Evolutionary conservation across 768 basidiomycete genomes (phyloP).

Genomic region (Pisolithus sp.): DNA sequence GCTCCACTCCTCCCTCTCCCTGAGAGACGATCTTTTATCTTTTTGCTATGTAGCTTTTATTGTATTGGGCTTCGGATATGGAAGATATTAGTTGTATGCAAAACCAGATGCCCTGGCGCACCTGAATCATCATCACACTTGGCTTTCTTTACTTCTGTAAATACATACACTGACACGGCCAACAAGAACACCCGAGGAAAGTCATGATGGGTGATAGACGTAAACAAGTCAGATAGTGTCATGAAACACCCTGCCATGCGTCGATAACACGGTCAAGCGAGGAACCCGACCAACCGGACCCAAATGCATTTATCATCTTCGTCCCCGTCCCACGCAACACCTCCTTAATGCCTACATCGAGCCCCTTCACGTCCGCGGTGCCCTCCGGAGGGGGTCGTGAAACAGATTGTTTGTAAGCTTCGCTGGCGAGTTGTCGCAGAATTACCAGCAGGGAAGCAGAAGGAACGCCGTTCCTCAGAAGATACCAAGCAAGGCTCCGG

Average conservation of each 20-base stretch:
- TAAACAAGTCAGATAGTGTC: background rate
- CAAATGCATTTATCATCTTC: slow-evolving; percentile 66
- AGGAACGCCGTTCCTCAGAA: slow-evolving; percentile 63
- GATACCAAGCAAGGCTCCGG: slow-evolving; percentile 61
- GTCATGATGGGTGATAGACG: background rate
- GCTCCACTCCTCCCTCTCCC: slow-evolving; percentile 7
- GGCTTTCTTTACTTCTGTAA: no score
- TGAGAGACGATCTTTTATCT: slow-evolving; percentile 1
- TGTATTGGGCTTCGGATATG: no score
- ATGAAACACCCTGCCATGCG: slow-evolving; percentile 39
- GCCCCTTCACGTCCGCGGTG: slow-evolving; percentile 28
- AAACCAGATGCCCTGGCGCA: no score
- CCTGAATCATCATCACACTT: no score
- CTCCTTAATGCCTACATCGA: slow-evolving; percentile 66
- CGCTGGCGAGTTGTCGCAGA: slow-evolving; percentile 53
- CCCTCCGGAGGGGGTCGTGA: slow-evolving; percentile 47
- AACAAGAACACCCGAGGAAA: no score
- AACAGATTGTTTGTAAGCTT: slow-evolving; percentile 55
- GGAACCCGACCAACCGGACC: slow-evolving; percentile 67
- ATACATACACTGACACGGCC: no score
- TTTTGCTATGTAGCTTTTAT: no score
- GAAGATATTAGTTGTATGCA: no score
- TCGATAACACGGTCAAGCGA: slow-evolving; percentile 62
- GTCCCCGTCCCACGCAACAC: slow-evolving; percentile 82
- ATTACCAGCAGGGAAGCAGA: slow-evolving; percentile 60